Evolutionary conservation across 768 basidiomycete species (phyloP).

Genomic region (Suillus bovinus): DNA sequence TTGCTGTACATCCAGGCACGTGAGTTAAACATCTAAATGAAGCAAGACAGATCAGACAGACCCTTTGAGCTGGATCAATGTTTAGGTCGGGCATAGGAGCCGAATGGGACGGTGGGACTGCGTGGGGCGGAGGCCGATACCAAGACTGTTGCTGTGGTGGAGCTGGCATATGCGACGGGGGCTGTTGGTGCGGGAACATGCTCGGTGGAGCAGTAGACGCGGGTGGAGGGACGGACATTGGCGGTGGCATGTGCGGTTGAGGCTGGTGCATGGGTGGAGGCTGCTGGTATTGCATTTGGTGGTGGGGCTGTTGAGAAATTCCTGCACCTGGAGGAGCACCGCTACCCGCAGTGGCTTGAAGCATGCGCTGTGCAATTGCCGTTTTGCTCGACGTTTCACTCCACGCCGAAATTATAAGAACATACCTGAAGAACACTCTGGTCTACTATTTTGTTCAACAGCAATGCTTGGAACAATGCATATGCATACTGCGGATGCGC

Average conservation of each 20-base stretch:
- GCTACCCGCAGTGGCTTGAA: slow-evolving; percentile 42
- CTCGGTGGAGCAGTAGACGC: slow-evolving; percentile 19
- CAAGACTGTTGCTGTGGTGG: slow-evolving; percentile 29
- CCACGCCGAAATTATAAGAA: slow-evolving; percentile 22
- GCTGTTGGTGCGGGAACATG: slow-evolving; percentile 30
- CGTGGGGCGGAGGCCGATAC: slow-evolving; percentile 26
- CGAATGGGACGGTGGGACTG: slow-evolving; percentile 29
- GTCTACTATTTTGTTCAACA: slow-evolving; percentile 93
- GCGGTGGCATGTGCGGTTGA: slow-evolving; percentile 34
- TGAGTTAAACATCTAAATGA: slow-evolving; percentile 17
- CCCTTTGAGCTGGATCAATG: slow-evolving; percentile 55
- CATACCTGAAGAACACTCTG: slow-evolving; percentile 79
- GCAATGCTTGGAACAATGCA: slow-evolving; percentile 91
- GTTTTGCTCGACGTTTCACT: slow-evolving; percentile 9
- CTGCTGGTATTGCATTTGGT: slow-evolving; percentile 32
- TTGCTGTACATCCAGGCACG: slow-evolving; percentile 41
- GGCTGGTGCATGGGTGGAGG: slow-evolving; percentile 34
- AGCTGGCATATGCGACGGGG: slow-evolving; percentile 28
- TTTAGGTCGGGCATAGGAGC: slow-evolving; percentile 34
- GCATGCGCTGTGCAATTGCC: slow-evolving; percentile 45
- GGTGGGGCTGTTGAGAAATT: slow-evolving; percentile 32
- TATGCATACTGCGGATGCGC: slow-evolving; percentile 93
- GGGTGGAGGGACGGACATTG: slow-evolving; percentile 31
- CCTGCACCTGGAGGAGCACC: slow-evolving; percentile 26
- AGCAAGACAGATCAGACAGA: slow-evolving; percentile 28